Evolutionary conservation across 2,329 filamentous ascomycete species (phyloP), one percentile per base, ranked within the genome.

Genomic region (Ophiostoma tasmaniense): DNA sequence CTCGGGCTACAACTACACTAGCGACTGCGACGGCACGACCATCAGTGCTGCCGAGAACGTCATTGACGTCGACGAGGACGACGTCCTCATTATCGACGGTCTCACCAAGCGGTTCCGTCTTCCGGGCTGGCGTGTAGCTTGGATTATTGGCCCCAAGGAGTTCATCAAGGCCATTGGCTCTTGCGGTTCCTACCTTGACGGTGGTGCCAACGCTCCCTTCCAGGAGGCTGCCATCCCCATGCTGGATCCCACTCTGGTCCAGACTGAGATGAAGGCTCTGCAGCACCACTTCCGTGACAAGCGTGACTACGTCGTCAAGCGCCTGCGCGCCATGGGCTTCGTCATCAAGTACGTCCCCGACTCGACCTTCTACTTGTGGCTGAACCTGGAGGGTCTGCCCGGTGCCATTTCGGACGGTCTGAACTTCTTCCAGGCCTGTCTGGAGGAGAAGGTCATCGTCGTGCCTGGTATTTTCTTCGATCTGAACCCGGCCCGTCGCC

Each of bases 391-490:
- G 78, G 84, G 85, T 65, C 82, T 95, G 2, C 91, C 94, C 0
- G 85, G 85, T n/a, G 86, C 88, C 71, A 96, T 98, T 78, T 89
- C 90, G 70, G 94, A 98, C 77, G 94, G 94, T 10, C 82, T 98
- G 75, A 97, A 96, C 82, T 98, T 98, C 85, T 97, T 98, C 87
- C 88, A 95, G 78, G 93, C 93, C 37, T 95, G 95, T 76, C 82
- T 98, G 62, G 88, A 91, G 76, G 93, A 97, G 83, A 96, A 96
- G 84, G 92, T 96, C 73, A 97, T 97, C 76, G 93, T 97, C 22
- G 94, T 98, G 4, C 94, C 94, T 0, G 94, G 94, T 71, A 98
- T 98, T 79, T 98, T 98, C 85, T 98, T 98, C 78, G 94, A 98
- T 76, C 80, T 98, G 73, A 98, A 98, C 81, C 94, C 94, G 3